Conservation (phyloP, 176 grass and related monocot genomes). For the Pharus latifolius region DNA sequence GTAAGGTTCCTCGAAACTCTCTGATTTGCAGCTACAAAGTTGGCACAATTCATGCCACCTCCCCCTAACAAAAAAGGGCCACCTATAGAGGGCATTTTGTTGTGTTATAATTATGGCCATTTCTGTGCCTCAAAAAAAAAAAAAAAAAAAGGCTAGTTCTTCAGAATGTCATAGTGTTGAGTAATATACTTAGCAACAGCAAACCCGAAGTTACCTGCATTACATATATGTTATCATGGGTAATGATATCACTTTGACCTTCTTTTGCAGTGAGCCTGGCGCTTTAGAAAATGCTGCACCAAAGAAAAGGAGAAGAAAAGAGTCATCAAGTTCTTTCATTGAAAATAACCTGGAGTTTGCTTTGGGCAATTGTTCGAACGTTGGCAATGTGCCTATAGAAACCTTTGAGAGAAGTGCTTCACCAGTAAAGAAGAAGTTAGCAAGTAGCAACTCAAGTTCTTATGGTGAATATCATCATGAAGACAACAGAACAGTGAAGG, state of each 20-base stretch:
- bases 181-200: neutral
- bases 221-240: neutral
- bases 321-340: slow-evolving; percentile 25
- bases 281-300: slow-evolving; percentile 27
- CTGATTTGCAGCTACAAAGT: neutral
- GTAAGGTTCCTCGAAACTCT: slow-evolving; percentile 33
- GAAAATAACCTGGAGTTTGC: slow-evolving; percentile 24
- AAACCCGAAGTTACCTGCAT: neutral
- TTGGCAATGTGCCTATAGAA: slow-evolving; percentile 20
- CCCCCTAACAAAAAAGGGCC: too few species aligned
- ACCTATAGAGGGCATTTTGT: neutral
- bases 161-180: neutral
- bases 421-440: slow-evolving; percentile 10
- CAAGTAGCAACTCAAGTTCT: neutral
- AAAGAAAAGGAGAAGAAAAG: slow-evolving; percentile 68
- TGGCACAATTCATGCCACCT: neutral
- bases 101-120: neutral
- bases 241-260: slow-evolving; percentile 13
- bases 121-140: too few species aligned
- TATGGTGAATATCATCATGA: slow-evolving; percentile 32
- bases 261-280: slow-evolving; percentile 43
- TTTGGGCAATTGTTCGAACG: neutral
- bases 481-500: slow-evolving; percentile 13
- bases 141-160: too few species aligned
- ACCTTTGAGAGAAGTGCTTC: slow-evolving; percentile 13